A percentile compares a stretch with the other conserved stretches of the same genome.
phyloP scores from a whole-genome alignment of 2,329 filamentous ascomycete genomes.

The Rhynchosporium secalis region DNA sequence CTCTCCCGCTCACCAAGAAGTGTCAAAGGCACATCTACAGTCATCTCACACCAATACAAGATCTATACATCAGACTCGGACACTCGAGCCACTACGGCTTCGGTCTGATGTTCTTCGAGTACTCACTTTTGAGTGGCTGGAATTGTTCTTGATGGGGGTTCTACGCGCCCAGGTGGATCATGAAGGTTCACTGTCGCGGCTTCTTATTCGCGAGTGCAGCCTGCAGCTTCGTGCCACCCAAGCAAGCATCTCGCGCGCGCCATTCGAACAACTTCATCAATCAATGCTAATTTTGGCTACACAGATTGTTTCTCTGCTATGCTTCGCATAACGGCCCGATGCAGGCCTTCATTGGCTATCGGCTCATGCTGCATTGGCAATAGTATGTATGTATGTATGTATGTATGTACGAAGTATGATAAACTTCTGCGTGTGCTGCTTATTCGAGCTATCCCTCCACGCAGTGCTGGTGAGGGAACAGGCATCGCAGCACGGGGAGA shows the following conservation, averaged over 20 bases:
- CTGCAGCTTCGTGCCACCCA: slow-evolving; percentile 22
- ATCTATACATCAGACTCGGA: background rate
- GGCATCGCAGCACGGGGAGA: background rate
- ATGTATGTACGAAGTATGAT: no score
- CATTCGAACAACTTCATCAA: slow-evolving; percentile 14
- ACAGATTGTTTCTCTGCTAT: slow-evolving; percentile 23
- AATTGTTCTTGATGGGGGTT: background rate
- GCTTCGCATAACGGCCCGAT: slow-evolving; percentile 21
- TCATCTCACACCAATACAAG: slow-evolving; percentile 6
- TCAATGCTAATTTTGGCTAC: slow-evolving; percentile 31
- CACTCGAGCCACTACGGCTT: slow-evolving; percentile 6
- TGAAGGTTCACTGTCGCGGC: slow-evolving; percentile 6
- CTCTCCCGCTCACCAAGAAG: slow-evolving; percentile 10
- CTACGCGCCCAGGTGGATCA: slow-evolving; percentile 16
- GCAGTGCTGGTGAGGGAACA: slow-evolving; percentile 7
- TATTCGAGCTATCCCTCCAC: slow-evolving; percentile 15
- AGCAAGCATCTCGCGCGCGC: slow-evolving; percentile 30
- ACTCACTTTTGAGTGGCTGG: slow-evolving; percentile 5
- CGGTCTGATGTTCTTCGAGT: background rate
- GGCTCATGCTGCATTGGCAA: slow-evolving; percentile 19
- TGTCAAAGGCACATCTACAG: background rate
- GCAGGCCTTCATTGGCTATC: slow-evolving; percentile 23
- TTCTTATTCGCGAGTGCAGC: slow-evolving; percentile 20
- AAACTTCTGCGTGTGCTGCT: slow-evolving; percentile 23
- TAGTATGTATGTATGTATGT: slow-evolving; percentile 10